Percentiles rank a stretch among this genome's conserved stretches.
Evolutionary conservation across 306 rosid species (phyloP).

Genomic region (Arachis hypogaea): DNA sequence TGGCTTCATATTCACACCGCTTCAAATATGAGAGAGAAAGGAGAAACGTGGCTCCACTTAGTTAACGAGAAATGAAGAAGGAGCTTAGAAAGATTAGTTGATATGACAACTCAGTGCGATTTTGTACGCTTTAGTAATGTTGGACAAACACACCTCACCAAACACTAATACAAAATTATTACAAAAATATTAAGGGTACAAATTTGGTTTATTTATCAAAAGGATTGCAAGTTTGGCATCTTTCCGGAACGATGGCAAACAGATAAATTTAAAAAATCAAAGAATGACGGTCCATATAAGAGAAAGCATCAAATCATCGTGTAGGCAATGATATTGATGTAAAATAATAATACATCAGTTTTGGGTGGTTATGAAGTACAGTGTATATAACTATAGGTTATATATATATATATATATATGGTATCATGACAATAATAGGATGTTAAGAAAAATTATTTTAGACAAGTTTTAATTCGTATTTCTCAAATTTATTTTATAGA

Average conservation of each 20-base stretch:
- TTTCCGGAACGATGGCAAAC: not conserved
- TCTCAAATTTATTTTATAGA: not conserved
- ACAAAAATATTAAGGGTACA: not conserved
- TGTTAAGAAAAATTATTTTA: too few species aligned
- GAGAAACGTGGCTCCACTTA: not conserved
- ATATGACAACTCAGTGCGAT: not conserved
- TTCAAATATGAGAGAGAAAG: not conserved
- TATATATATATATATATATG: too few species aligned
- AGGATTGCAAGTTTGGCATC: constrained; percentile 7
- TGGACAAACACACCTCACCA: constrained; percentile 21
- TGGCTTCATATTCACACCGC: not conserved
- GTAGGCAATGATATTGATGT: not conserved
- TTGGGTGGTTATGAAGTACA: not conserved
- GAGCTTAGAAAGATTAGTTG: not conserved
- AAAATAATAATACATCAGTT: not conserved
- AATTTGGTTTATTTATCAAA: not conserved
- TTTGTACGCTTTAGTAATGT: not conserved
- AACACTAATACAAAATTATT: constrained; percentile 7
- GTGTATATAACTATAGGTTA: too few species aligned
- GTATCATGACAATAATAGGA: too few species aligned
- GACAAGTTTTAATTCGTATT: too few species aligned
- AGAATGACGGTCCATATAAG: constrained; percentile 11
- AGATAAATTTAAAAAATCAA: too few species aligned
- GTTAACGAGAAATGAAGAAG: not conserved
- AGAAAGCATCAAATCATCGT: constrained; percentile 39